Base-by-base conservation (phyloP, 2,329 filamentous ascomycete genomes). In the Cadophora luteo-olivacea region DNA sequence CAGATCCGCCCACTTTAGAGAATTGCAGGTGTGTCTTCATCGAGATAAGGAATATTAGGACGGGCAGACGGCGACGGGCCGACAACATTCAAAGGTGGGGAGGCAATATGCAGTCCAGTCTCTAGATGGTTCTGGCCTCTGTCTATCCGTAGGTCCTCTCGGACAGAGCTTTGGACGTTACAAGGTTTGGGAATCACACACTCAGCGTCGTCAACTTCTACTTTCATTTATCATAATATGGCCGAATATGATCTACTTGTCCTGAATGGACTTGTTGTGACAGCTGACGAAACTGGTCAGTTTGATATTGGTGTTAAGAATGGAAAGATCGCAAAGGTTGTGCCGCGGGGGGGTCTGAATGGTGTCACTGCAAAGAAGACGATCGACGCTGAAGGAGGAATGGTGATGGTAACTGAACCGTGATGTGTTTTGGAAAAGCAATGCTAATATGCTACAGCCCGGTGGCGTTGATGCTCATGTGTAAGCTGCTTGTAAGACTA, bases 401-500 rank as follows among this genome's bases (percentile, higher is more conserved):
- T 81, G 75, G 80, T 84, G 7, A 83, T 80, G 77, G 74, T 76
- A 66, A 62, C 8, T 16, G 6, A 14, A 45, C 12, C 19, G 4
- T 45, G 11, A 45, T 5, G 16, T 45, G 14, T 19, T 5, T 45
- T 45, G 14, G 41, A 45, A 14, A 38, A 8, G 2, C 36, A 41
- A n/a, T 25, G 25, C 25, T 63, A 19, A 38, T 67, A 22, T 55
- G 11, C n/a, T 8, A 48, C 64, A 75, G 74, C 79, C 78, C 60
- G 81, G 81, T 54, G 81, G 82, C n/a, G 78, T 83, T 24, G 82
- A 84, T 71, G 79, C 80, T 6, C 82, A 84, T 72, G 82, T 84
- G 73, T 72, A 67, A 70, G 70, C 57, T 3, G 41, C 25, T 25
- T 24, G 14, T 12, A n/a, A 51, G 6, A 22, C 38, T 22, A 4